phyloP scores from a whole-genome alignment of 2,329 filamentous ascomycete genomes.

The Karstenula rhodostoma region DNA sequence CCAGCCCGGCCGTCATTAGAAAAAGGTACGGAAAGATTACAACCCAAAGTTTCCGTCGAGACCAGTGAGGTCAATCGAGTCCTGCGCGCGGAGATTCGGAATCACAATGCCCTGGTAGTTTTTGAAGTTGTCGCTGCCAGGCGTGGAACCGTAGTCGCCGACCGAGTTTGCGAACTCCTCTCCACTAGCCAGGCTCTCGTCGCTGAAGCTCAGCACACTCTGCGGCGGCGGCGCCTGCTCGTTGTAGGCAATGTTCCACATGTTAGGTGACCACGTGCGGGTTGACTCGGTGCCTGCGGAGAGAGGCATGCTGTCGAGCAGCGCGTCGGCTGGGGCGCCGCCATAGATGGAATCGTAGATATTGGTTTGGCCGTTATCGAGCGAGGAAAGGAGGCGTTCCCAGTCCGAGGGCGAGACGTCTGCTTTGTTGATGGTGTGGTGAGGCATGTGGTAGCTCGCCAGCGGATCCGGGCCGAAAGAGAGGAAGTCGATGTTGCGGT shows the following conservation, averaged over 20 bases:
- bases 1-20: not conserved
- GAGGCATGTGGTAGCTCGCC: conserved; percentile 35
- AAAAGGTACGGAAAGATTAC: conserved; percentile 22
- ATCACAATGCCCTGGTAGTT: conserved; percentile 46
- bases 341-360: conserved; percentile 87
- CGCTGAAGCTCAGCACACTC: conserved; percentile 67
- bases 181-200: conserved; percentile 66
- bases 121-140: conserved; percentile 38
- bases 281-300: conserved; percentile 40
- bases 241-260: conserved; percentile 45
- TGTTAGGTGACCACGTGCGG: conserved; percentile 46
- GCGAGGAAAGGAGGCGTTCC: conserved; percentile 80
- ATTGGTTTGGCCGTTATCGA: conserved; percentile 81
- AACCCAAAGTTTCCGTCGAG: conserved; percentile 54
- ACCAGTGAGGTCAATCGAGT: conserved; percentile 38
- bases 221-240: conserved; percentile 51
- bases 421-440: conserved; percentile 49
- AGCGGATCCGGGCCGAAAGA: conserved; percentile 54
- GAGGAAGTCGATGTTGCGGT: conserved; percentile 58
- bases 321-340: conserved; percentile 60
- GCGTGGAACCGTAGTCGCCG: conserved; percentile 37
- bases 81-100: conserved; percentile 41
- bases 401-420: conserved; percentile 74
- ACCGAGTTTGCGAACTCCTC: conserved; percentile 51
- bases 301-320: conserved; percentile 42